Percentiles rank a stretch among this genome's conserved stretches.
Evolutionary conservation across 768 basidiomycete species (phyloP).

Genomic region (Mycena leptocephala): DNA sequence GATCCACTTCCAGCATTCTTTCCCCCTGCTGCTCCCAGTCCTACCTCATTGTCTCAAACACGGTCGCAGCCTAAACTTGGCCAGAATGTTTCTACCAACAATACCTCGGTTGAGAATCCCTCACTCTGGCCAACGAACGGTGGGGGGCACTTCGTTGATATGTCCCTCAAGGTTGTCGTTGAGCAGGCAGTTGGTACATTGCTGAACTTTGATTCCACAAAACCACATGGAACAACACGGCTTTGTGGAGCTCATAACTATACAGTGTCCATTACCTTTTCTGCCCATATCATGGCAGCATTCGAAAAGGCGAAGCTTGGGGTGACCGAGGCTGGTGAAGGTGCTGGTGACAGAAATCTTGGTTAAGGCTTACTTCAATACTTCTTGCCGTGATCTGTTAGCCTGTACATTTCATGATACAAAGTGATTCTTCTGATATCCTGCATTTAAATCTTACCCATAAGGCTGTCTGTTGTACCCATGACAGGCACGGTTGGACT

Average conservation of each 20-base stretch:
- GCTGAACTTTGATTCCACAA: background rate
- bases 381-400: too few species aligned
- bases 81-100: too few species aligned
- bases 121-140: background rate
- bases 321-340: background rate
- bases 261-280: background rate
- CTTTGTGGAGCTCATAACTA: conserved; percentile 7
- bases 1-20: background rate
- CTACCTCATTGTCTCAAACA: too few species aligned
- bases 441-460: too few species aligned
- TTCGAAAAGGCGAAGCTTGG: background rate
- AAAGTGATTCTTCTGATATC: too few species aligned
- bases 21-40: too few species aligned
- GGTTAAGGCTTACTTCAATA: too few species aligned
- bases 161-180: conserved; percentile 4
- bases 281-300: background rate
- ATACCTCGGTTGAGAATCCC: too few species aligned
- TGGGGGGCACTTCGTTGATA: conserved; percentile 12
- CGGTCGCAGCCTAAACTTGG: too few species aligned
- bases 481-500: too few species aligned
- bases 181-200: background rate
- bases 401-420: too few species aligned
- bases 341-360: conserved; percentile 2
- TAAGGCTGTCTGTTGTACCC: too few species aligned
- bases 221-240: conserved; percentile 10